These are phyloP conservation scores for Poa annua DNA, from an alignment of 176 grass and related monocot species.

Conservation along the genomic window DNA sequence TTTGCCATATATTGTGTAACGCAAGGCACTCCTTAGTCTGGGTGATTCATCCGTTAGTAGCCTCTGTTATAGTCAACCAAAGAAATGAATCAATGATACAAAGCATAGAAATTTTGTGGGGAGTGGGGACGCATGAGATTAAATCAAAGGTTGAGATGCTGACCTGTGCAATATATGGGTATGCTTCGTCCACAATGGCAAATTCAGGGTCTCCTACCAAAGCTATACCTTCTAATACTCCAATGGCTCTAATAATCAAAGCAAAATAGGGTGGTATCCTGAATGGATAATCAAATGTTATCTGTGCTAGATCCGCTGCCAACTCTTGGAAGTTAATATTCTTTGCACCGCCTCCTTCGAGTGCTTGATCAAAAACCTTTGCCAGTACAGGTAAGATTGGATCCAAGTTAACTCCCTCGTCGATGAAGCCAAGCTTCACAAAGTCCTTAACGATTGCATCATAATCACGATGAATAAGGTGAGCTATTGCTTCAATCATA, in stretches of 20 bases:
- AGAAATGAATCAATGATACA: slow-evolving; percentile 21
- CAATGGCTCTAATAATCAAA: slow-evolving; percentile 98
- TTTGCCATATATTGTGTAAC: slow-evolving; percentile 98
- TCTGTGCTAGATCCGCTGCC: slow-evolving; percentile 94
- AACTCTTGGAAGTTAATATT: slow-evolving; percentile 99
- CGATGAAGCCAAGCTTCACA: slow-evolving; percentile 96
- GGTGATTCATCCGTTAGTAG: slow-evolving; percentile 96
- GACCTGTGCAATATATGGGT: slow-evolving; percentile 96
- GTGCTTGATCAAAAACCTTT: slow-evolving; percentile 98
- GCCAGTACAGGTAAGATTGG: slow-evolving; percentile 93
- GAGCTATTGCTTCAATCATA: slow-evolving; percentile 99
- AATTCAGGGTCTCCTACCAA: slow-evolving; percentile 98
- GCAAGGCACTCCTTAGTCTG: slow-evolving; percentile 74
- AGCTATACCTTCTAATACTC: slow-evolving; percentile 96
- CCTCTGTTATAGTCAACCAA: slow-evolving; percentile 60
- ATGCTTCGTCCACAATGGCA: slow-evolving; percentile 97
- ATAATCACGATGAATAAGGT: slow-evolving; percentile 99
- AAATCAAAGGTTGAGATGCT: slow-evolving; percentile 20
- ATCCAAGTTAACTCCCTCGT: slow-evolving; percentile 91
- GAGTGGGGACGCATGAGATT: neutral
- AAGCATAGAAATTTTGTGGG: neutral
- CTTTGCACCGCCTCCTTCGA: slow-evolving; percentile 97
- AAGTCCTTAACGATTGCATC: slow-evolving; percentile 93
- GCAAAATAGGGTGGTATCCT: slow-evolving; percentile 97
- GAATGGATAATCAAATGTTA: slow-evolving; percentile 99